Conservation (phyloP, 768 basidiomycete genomes). For the Leccinum truebloodii region DNA sequence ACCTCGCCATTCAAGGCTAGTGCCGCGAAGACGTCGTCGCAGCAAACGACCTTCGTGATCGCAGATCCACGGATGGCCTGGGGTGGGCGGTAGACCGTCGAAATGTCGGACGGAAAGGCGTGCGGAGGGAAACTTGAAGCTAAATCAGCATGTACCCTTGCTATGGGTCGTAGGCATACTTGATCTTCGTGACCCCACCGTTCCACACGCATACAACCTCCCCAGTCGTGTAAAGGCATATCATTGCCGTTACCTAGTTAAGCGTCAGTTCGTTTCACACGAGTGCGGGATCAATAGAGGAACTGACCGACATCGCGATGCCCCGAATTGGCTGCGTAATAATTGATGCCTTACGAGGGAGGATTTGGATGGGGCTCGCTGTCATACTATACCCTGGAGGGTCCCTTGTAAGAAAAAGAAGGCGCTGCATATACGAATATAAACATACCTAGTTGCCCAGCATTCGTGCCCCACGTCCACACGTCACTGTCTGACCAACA, state of each 20-base stretch:
- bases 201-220: conserved; percentile 87
- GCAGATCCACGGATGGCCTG: conserved; percentile 67
- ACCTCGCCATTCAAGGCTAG: conserved; percentile 88
- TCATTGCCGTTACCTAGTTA: conserved; percentile 78
- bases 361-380: conserved; percentile 70
- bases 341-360: conserved; percentile 80
- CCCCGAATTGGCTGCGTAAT: conserved; percentile 68
- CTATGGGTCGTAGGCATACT: conserved; percentile 41
- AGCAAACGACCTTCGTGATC: conserved; percentile 78
- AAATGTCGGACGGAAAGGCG: conserved; percentile 73
- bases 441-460: conserved; percentile 80
- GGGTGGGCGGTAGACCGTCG: conserved; percentile 74
- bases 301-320: conserved; percentile 71
- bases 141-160: neutral
- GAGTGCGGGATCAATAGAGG: neutral
- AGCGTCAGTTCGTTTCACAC: neutral
- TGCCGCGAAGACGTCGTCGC: conserved; percentile 80
- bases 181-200: conserved; percentile 72
- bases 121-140: conserved; percentile 68
- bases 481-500: conserved; percentile 79
- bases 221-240: conserved; percentile 71
- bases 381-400: conserved; percentile 71
- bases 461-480: conserved; percentile 93
- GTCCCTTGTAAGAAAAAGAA: neutral
- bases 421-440: neutral